A percentile compares a stretch with the other conserved stretches of the same genome.
Evolutionary conservation across 345 rosid species (phyloP).

Genomic region (Citropsis articulata): DNA sequence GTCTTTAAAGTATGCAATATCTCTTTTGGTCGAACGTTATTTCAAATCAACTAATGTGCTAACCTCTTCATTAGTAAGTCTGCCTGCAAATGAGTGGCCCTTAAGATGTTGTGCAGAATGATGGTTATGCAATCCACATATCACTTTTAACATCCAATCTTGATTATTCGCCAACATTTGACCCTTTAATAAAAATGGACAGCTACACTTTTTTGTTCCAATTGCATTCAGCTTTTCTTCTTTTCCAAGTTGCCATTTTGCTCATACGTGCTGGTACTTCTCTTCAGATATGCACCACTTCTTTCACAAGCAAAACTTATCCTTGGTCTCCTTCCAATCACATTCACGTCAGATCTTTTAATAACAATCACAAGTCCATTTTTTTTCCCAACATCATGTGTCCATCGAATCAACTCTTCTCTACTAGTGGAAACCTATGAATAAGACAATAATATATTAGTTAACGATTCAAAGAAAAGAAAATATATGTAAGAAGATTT

Average conservation of each 20-base stretch:
- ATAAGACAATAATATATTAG: neutral
- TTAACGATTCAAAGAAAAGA: no score
- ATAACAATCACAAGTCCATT: conserved; percentile 11
- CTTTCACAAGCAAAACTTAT: conserved; percentile 16
- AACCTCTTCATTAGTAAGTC: conserved; percentile 11
- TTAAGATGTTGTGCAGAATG: neutral
- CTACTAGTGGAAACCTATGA: neutral
- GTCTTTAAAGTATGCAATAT: conserved; percentile 1
- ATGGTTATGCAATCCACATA: conserved; percentile 19
- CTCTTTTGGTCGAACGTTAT: conserved; percentile 7
- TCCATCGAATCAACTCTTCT: conserved; percentile 3
- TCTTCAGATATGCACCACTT: conserved; percentile 4
- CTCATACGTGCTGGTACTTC: neutral
- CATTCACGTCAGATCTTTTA: neutral
- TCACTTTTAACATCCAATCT: conserved; percentile 14
- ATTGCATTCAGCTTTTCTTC: neutral
- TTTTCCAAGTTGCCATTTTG: neutral
- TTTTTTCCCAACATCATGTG: conserved; percentile 3
- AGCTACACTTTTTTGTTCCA: conserved; percentile 10
- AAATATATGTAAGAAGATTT: no score
- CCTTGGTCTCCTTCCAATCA: conserved; percentile 6
- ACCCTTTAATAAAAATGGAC: conserved; percentile 14
- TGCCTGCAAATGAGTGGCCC: conserved; percentile 8
- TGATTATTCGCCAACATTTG: neutral
- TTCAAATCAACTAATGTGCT: conserved; percentile 9